phyloP scores from a whole-genome alignment of 2,329 filamentous ascomycete genomes.

The Exutisphaerella laricina region DNA sequence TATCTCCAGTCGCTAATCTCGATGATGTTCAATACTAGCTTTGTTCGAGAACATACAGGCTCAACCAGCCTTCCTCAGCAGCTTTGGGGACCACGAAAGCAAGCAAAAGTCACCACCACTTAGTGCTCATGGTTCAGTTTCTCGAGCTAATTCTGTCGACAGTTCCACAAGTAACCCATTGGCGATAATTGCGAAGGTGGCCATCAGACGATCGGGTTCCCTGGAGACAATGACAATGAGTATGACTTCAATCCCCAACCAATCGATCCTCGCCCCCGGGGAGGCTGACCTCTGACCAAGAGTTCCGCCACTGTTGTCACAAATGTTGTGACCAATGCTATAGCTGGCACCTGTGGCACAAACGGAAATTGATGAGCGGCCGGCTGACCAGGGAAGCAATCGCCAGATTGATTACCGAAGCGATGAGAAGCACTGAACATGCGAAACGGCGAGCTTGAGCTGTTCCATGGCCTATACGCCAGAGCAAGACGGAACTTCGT shows the following conservation, averaged over 20 bases:
- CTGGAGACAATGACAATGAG: neutral
- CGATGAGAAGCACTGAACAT: neutral
- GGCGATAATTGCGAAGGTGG: neutral
- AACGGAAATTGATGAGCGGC: neutral
- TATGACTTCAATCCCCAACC: conserved; percentile 5
- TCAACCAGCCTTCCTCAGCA: neutral
- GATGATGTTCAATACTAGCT: too few species aligned
- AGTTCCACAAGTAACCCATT: conserved; percentile 7
- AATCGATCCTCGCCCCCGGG: conserved; percentile 3
- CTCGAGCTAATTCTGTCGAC: neutral
- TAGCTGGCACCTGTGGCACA: conserved; percentile 1
- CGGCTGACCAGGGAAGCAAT: neutral
- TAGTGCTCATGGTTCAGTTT: too few species aligned
- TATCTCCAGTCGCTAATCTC: too few species aligned
- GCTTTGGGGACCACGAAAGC: neutral
- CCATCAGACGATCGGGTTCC: neutral
- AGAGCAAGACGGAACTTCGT: conserved; percentile 1
- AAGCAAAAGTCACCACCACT: neutral
- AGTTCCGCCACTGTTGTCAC: conserved; percentile 7
- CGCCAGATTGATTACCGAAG: neutral
- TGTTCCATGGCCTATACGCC: conserved; percentile 7
- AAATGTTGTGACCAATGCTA: neutral
- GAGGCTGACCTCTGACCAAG: conserved; percentile 2
- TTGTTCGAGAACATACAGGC: too few species aligned
- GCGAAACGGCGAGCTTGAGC: conserved; percentile 2